These are phyloP conservation scores for Stipa capillata DNA, from an alignment of 176 grass and related monocot species.

Conservation along the genomic window DNA sequence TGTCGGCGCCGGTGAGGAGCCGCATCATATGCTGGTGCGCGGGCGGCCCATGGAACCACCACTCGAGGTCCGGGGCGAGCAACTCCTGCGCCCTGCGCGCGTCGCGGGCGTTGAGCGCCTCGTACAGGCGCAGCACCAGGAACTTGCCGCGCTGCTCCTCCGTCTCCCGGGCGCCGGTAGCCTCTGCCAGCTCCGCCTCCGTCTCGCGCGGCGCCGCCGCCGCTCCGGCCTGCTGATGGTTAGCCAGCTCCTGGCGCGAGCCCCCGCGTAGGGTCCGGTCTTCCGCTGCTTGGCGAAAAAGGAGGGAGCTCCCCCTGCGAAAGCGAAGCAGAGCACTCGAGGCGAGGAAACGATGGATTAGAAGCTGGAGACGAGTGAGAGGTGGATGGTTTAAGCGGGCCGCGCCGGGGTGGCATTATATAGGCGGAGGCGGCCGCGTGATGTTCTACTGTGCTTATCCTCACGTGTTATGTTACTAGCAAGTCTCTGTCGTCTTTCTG, in stretches of 20 bases:
- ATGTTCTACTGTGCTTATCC: too few species aligned
- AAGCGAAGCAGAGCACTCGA: background rate
- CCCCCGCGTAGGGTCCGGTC: constrained; percentile 41
- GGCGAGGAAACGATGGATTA: too few species aligned
- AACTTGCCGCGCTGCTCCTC: constrained; percentile 48
- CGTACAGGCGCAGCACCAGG: constrained; percentile 59
- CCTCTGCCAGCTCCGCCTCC: constrained; percentile 23
- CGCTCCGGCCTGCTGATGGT: constrained; percentile 17
- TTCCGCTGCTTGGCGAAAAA: background rate
- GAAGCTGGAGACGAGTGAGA: too few species aligned
- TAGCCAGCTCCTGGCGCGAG: constrained; percentile 79
- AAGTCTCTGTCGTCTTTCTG: too few species aligned
- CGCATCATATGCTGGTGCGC: constrained; percentile 78
- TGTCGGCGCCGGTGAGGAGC: constrained; percentile 56
- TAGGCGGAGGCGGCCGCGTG: too few species aligned
- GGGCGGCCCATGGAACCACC: constrained; percentile 93
- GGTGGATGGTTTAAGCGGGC: too few species aligned
- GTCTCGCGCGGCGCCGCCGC: background rate
- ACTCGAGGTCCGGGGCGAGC: constrained; percentile 76
- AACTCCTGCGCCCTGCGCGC: constrained; percentile 46
- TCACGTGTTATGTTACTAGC: too few species aligned
- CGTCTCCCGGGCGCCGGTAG: constrained; percentile 3
- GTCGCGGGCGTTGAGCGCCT: constrained; percentile 56
- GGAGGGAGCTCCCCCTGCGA: background rate
- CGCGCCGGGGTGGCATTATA: too few species aligned